Evolutionary conservation across 345 rosid genomes (phyloP), one percentile per base, ranked within the genome.

Genomic region (Linum lewisii): DNA sequence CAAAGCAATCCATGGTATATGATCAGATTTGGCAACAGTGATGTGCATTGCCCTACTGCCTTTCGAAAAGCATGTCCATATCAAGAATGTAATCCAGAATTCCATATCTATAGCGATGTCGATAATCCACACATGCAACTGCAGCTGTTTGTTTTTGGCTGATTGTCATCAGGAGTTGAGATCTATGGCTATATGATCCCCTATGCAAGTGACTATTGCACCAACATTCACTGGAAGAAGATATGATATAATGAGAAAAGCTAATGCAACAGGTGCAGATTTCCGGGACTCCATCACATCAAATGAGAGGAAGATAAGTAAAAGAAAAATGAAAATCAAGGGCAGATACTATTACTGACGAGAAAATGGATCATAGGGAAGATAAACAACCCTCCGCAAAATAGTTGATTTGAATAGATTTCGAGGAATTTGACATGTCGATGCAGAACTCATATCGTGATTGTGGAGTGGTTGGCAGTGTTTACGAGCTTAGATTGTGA

Each of bases 401-500:
- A 68, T 60, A 79, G 81, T 77, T 51, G 77, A 68, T 81, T 76
- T 68, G 84, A 72, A 77, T 74, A 67, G 74, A 78, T 42, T 7
- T 74, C 69, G 75, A 80, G 70, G 85, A 64, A 81, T 72, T 77
- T 69, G 74, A 68, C 67, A 70, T 65, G 84, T 73, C 71, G 82
- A 76, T 69, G 86, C 75, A 60, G 84, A 75, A 74, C 77, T 70
- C 78, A 72, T 69, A 73, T 70, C 51, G 73, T 59, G 53, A 59
- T 64, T 70, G 57, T 22, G 66, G 84, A 75, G 51, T 73, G 69
- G 68, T 69, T 73, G 75, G 18, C 18, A 16, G 14, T 67, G 70
- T 78, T 73, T 76, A 71, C 68, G 84, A 72, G 76, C 84, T 73
- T 81, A 84, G 75, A 76, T 69, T 73, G 77, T 75, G 84, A 79